Conservation (phyloP, 2,329 filamentous ascomycete species). For the Zopfia rhizophila region DNA sequence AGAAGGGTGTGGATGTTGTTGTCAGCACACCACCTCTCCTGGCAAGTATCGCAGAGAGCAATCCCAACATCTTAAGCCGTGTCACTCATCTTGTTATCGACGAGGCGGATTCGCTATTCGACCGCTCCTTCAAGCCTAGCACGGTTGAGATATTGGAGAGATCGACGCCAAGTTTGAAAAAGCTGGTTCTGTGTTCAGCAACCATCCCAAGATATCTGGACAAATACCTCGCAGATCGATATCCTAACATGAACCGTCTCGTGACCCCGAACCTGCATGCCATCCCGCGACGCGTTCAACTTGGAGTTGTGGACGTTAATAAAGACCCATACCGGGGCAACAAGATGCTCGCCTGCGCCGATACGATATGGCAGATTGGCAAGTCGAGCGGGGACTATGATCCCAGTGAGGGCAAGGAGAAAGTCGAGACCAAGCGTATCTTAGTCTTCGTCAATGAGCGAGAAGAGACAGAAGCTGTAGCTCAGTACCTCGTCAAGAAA, state of each 20-base stretch:
- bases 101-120: slow-evolving; percentile 95
- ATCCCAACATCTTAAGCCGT: slow-evolving; percentile 92
- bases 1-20: slow-evolving; percentile 83
- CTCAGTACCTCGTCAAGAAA: slow-evolving; percentile 81
- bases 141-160: slow-evolving; percentile 87
- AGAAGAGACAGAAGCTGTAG: slow-evolving; percentile 83
- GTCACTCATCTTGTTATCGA: slow-evolving; percentile 91
- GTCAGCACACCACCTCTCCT: slow-evolving; percentile 91
- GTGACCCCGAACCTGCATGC: slow-evolving; percentile 96
- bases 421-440: slow-evolving; percentile 80
- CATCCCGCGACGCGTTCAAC: slow-evolving; percentile 91
- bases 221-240: slow-evolving; percentile 81
- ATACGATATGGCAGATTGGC: slow-evolving; percentile 93
- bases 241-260: slow-evolving; percentile 84
- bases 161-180: slow-evolving; percentile 80
- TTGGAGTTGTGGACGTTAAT: slow-evolving; percentile 91
- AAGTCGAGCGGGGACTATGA: slow-evolving; percentile 69
- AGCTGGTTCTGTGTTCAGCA: slow-evolving; percentile 92
- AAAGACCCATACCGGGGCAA: slow-evolving; percentile 94
- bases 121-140: slow-evolving; percentile 87
- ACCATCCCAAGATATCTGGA: slow-evolving; percentile 94
- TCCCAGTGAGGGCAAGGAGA: slow-evolving; percentile 58
- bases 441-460: slow-evolving; percentile 98
- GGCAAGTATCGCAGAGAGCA: slow-evolving; percentile 84
- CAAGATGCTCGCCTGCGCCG: slow-evolving; percentile 91